Evolutionary conservation across 2,329 filamentous ascomycete species (phyloP), one percentile per base, ranked within the genome.

Genomic region (Penicillium sp.): DNA sequence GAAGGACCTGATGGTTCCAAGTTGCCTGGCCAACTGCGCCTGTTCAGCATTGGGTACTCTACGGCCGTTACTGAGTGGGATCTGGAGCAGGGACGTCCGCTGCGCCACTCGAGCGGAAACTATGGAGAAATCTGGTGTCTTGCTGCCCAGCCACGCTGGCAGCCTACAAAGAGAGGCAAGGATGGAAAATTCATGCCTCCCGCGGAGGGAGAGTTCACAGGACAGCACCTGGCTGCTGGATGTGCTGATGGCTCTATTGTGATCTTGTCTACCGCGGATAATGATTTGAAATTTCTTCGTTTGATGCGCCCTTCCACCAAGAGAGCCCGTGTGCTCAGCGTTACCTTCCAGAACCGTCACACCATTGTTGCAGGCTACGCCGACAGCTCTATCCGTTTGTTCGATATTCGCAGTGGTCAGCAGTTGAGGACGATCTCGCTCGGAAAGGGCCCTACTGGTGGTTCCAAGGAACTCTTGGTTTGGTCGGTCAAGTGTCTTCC

Each of bases 51-150:
- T 71, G 93, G 93, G 56, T 96, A 95, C 73, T 96, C 93, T 21
- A 91, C 90, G 52, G 90, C 89, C 25, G 87, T 99, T 47, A 97
- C 93, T 0, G 95, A 99, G 76, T 99, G 95, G 95, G 90, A 98
- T 77, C 80, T 99, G 25, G 86, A 87, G 64, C 89, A 87, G 62
- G 92, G 91, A 14, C 82, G 85, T 55, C 90, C 92, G 11, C 85
- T 89, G 76, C 86, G 89, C 58, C 90, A 96, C 74, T 92, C 91
- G 19, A 92, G 90, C 68, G 95, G 93, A 46, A 96, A 96, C 75
- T 92, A 96, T 75, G 93, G 92, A 63, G 93, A 97, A 70, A 93
- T 98, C 60, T 99, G 95, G 95, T 98, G 93, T 77, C 85, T 99
- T 68, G 91, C 91, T 57, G 90, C 89, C 14, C 93, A 97, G 76